A percentile compares a stretch with the other conserved stretches of the same genome.
phyloP scores from a whole-genome alignment of 2,329 filamentous ascomycete genomes.

The Pseudocercospora pini-densiflorae region DNA sequence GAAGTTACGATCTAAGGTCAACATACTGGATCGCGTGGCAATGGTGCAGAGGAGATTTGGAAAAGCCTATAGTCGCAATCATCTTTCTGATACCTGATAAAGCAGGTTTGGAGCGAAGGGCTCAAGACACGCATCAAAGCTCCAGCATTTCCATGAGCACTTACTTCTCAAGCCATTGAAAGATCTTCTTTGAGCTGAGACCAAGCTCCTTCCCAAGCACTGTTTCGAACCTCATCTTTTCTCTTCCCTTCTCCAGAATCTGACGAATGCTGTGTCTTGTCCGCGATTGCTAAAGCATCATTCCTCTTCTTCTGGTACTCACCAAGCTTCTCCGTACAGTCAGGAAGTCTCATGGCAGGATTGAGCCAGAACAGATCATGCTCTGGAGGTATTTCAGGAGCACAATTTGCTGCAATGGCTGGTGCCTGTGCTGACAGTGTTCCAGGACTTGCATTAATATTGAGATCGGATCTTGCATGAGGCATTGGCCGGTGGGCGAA shows the following conservation, averaged over 20 bases:
- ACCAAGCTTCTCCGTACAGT: conserved; percentile 12
- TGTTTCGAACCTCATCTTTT: neutral
- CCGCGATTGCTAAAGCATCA: conserved; percentile 3
- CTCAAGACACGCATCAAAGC: neutral
- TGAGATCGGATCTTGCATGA: neutral
- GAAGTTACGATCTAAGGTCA: neutral
- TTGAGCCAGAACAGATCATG: conserved; percentile 18
- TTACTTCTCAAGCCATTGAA: neutral
- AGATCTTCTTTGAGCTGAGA: conserved; percentile 3
- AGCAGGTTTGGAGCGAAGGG: neutral
- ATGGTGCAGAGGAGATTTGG: neutral
- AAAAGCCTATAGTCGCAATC: neutral
- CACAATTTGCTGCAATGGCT: neutral
- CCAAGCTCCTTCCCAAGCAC: conserved; percentile 20
- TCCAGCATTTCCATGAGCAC: neutral
- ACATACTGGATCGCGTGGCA: neutral
- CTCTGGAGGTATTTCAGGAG: conserved; percentile 8
- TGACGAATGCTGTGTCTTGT: neutral
- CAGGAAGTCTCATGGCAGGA: conserved; percentile 10
- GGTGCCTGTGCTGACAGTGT: neutral
- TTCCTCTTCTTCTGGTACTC: conserved; percentile 15
- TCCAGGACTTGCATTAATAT: conserved; percentile 10
- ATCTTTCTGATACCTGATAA: neutral
- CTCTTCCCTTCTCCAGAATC: neutral
- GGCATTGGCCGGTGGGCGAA: conserved; percentile 1